These are phyloP conservation scores for Amauroascus niger DNA, from an alignment of 2,329 filamentous ascomycete genomes.

Conservation along the genomic window DNA sequence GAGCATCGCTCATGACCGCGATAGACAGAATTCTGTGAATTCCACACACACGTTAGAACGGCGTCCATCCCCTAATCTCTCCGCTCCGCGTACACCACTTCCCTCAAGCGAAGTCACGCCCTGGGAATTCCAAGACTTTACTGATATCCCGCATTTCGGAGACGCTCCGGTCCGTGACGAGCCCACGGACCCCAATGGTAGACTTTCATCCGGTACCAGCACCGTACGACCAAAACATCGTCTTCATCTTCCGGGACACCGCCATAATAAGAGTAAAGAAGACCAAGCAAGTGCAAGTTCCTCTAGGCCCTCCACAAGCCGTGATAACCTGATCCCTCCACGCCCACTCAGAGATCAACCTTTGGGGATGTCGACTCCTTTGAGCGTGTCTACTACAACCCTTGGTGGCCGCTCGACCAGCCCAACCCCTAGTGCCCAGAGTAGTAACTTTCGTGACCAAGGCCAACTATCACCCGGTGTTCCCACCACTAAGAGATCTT, in stretches of 20 bases:
- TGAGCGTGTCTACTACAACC: constrained; percentile 36
- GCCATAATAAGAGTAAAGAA: constrained; percentile 48
- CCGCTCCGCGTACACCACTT: constrained; percentile 72
- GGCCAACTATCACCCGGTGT: constrained; percentile 34
- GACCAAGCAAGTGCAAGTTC: constrained; percentile 32
- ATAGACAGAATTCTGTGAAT: constrained; percentile 74
- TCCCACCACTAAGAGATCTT: constrained; percentile 36
- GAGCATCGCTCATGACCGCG: constrained; percentile 41
- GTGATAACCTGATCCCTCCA: constrained; percentile 20
- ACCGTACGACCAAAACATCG: constrained; percentile 38
- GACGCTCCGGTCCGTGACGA: constrained; percentile 66
- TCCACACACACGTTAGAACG: constrained; percentile 47
- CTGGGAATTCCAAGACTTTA: constrained; percentile 86
- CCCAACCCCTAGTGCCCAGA: constrained; percentile 67
- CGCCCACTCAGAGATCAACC: constrained; percentile 40
- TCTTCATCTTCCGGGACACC: constrained; percentile 41
- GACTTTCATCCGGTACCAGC: constrained; percentile 25
- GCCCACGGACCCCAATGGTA: constrained; percentile 59
- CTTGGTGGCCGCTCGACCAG: constrained; percentile 60
- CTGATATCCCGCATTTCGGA: constrained; percentile 68
- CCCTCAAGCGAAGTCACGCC: constrained; percentile 90
- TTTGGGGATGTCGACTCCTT: constrained; percentile 15
- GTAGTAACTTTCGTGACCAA: constrained; percentile 45
- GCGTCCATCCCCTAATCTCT: constrained; percentile 62
- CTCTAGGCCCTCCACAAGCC: constrained; percentile 20